Evolutionary conservation across 2,329 filamentous ascomycete genomes (phyloP).

Genomic region (Blastomyces gilchristii): DNA sequence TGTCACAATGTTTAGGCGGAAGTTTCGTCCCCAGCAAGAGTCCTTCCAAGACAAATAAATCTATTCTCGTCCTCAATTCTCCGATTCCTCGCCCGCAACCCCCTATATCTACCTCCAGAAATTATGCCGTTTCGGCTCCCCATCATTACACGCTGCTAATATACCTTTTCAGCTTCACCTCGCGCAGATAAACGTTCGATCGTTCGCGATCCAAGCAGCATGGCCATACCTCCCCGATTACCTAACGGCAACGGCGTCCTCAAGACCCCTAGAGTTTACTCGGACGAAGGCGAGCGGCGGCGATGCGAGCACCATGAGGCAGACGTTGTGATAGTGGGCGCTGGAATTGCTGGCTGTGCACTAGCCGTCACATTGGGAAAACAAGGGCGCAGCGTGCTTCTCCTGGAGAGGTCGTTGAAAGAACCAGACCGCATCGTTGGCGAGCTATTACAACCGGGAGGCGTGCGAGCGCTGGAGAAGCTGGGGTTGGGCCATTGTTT

Average conservation of each 20-base stretch:
- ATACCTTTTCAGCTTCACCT: not conserved
- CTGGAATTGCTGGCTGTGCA: conserved; percentile 80
- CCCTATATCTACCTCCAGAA: not conserved
- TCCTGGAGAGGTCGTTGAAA: conserved; percentile 80
- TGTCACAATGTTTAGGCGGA: not conserved
- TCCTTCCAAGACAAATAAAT: not conserved
- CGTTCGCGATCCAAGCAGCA: not conserved
- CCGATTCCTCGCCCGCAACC: not conserved
- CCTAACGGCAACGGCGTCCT: not conserved
- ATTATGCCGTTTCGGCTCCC: not conserved
- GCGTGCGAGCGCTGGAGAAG: conserved; percentile 66
- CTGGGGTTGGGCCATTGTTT: conserved; percentile 73
- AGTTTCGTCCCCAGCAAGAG: not conserved
- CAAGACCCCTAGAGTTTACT: not conserved
- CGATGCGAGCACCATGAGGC: conserved; percentile 49
- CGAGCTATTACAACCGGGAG: conserved; percentile 87
- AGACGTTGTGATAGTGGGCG: conserved; percentile 86
- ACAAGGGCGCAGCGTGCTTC: conserved; percentile 80
- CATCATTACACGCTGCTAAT: not conserved
- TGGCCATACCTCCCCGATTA: conserved; percentile 1
- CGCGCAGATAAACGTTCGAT: conserved; percentile 5
- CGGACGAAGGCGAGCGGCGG: conserved; percentile 33
- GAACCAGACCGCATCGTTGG: conserved; percentile 94
- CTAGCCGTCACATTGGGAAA: conserved; percentile 73
- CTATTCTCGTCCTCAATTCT: not conserved